phyloP scores from a whole-genome alignment of 179 eudicot genomes.

The Amaranthus tricolor region DNA sequence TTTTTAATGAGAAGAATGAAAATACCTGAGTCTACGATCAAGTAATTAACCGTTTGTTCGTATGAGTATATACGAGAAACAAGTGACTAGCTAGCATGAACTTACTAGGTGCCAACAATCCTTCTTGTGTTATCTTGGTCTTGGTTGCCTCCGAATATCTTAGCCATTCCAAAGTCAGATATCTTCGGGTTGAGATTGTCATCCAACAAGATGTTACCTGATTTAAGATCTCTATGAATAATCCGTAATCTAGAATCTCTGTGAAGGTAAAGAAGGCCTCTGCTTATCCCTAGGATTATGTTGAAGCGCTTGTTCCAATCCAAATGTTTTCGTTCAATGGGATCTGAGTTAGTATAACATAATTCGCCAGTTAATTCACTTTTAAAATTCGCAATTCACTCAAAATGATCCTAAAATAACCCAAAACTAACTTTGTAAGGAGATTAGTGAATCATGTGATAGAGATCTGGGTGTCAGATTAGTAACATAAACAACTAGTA shows the following conservation, averaged over 20 bases:
- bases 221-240: constrained; percentile 12
- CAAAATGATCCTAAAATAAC: no score
- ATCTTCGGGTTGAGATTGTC: constrained; percentile 9
- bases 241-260: constrained; percentile 19
- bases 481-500: no score
- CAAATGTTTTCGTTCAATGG: constrained; percentile 6
- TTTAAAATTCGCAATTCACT: background rate
- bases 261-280: constrained; percentile 41
- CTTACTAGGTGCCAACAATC: constrained; percentile 23
- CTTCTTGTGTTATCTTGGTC: constrained; percentile 13
- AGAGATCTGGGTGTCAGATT: no score
- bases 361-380: background rate
- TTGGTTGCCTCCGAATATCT: constrained; percentile 15
- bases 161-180: constrained; percentile 24
- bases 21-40: background rate
- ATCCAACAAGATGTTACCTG: constrained; percentile 13
- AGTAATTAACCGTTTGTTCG: no score
- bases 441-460: no score
- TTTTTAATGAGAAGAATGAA: no score
- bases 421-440: no score
- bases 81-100: background rate
- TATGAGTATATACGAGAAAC: background rate
- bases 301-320: constrained; percentile 23
- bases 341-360: constrained; percentile 6
- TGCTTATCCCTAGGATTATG: constrained; percentile 16